Evolutionary conservation across 2,329 filamentous ascomycete species (phyloP).

Genomic region (Talaromyces amestolkiae): DNA sequence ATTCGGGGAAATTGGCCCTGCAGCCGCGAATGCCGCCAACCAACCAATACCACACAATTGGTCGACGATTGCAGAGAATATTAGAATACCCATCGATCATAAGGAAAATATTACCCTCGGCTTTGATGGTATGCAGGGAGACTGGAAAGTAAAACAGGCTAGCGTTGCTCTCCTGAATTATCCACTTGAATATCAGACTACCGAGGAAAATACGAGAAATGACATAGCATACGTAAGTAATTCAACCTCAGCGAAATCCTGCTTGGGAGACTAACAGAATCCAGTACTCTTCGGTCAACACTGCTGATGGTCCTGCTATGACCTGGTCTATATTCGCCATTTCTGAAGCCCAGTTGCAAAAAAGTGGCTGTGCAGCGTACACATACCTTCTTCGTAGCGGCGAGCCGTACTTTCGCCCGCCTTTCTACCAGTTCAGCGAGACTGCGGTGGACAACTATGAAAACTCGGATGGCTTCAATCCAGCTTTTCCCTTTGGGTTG

Average conservation of each 20-base stretch:
- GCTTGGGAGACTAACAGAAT: not conserved
- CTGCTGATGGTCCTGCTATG: slow-evolving; percentile 63
- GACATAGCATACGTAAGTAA: slow-evolving; percentile 51
- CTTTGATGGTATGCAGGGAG: slow-evolving; percentile 59
- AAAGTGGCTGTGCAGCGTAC: slow-evolving; percentile 60
- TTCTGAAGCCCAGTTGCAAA: slow-evolving; percentile 57
- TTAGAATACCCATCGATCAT: slow-evolving; percentile 30
- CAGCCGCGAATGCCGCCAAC: slow-evolving; percentile 40
- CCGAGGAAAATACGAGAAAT: slow-evolving; percentile 40
- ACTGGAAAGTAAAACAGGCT: slow-evolving; percentile 61
- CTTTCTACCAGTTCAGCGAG: slow-evolving; percentile 61
- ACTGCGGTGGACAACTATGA: slow-evolving; percentile 37
- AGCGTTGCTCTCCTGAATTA: slow-evolving; percentile 63
- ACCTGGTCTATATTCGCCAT: slow-evolving; percentile 63
- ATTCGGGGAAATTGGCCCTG: slow-evolving; percentile 37
- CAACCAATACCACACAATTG: slow-evolving; percentile 14
- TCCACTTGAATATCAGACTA: slow-evolving; percentile 44
- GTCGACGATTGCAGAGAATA: slow-evolving; percentile 18
- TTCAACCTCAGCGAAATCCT: not conserved
- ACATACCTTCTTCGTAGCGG: slow-evolving; percentile 60
- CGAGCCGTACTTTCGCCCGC: slow-evolving; percentile 58
- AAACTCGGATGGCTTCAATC: slow-evolving; percentile 55
- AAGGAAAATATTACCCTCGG: slow-evolving; percentile 57
- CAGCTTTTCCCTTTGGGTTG: slow-evolving; percentile 47
- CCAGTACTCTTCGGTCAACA: slow-evolving; percentile 61